Evolutionary conservation across 176 grass and related monocot genomes (phyloP).

Genomic region (Zea mays): DNA sequence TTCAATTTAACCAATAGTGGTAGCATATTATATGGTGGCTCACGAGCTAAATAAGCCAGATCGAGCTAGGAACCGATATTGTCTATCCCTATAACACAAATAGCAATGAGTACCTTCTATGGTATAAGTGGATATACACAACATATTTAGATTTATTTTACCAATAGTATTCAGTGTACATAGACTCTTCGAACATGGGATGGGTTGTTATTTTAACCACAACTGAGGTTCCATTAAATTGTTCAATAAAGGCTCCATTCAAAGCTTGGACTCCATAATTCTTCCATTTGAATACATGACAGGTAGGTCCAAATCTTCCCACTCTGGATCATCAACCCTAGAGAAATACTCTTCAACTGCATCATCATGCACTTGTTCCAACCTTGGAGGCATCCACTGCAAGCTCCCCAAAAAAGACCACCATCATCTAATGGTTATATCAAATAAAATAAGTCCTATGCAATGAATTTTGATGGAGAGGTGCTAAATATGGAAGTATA

Average conservation of each 20-base stretch:
- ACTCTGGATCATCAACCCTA: not conserved
- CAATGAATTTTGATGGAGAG: not conserved
- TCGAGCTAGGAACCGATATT: too few species aligned
- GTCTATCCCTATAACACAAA: too few species aligned
- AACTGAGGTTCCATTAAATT: not conserved
- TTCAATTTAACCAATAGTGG: too few species aligned
- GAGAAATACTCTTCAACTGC: constrained; percentile 45
- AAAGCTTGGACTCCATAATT: not conserved
- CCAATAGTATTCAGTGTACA: not conserved
- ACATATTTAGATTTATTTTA: not conserved
- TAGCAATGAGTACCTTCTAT: too few species aligned
- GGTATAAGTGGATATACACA: too few species aligned
- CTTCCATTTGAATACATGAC: not conserved
- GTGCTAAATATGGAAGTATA: constrained; percentile 24
- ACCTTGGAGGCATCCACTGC: constrained; percentile 71
- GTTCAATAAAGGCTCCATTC: not conserved
- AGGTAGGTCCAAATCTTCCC: not conserved
- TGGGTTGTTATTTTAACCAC: not conserved
- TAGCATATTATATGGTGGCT: too few species aligned
- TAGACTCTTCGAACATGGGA: not conserved
- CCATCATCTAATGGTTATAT: not conserved
- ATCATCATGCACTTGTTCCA: constrained; percentile 61
- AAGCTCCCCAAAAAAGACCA: constrained; percentile 12
- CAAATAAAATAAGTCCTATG: not conserved
- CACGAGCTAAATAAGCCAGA: too few species aligned